phyloP scores from a whole-genome alignment of 352 stramenopile genomes.

The Pythium periplocum region DNA sequence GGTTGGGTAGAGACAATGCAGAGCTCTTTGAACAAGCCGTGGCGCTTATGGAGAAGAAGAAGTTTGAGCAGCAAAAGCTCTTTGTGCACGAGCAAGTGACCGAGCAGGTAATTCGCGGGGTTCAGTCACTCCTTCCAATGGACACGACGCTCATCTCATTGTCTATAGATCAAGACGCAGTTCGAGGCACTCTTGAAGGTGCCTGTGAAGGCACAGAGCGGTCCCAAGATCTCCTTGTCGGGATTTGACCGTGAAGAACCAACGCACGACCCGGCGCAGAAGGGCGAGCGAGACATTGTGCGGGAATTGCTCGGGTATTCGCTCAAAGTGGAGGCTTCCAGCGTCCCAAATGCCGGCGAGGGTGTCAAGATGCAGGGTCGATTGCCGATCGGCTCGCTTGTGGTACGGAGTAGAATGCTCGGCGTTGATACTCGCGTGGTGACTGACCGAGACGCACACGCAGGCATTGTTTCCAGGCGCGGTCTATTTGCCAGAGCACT shows the following conservation, averaged over 20 bases:
- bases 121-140: too few species aligned
- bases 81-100: constrained; percentile 61
- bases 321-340: constrained; percentile 64
- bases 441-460: neutral
- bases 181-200: constrained; percentile 66
- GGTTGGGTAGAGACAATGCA: constrained; percentile 41
- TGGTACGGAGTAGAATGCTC: constrained; percentile 32
- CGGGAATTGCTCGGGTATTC: constrained; percentile 62
- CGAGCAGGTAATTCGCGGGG: constrained; percentile 32
- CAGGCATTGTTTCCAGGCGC: constrained; percentile 73
- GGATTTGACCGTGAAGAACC: constrained; percentile 44
- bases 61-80: constrained; percentile 77
- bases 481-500: constrained; percentile 82
- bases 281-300: constrained; percentile 34
- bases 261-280: constrained; percentile 16
- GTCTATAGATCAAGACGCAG: constrained; percentile 22
- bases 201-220: constrained; percentile 25
- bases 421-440: neutral
- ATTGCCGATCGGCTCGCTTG: constrained; percentile 58
- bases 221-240: constrained; percentile 54
- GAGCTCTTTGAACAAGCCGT: constrained; percentile 78
- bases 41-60: constrained; percentile 58
- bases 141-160: neutral
- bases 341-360: constrained; percentile 49
- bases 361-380: constrained; percentile 66